These are phyloP conservation scores for Akanthomyces muscarius DNA, from an alignment of 2,329 filamentous ascomycete genomes.

Conservation along the genomic window DNA sequence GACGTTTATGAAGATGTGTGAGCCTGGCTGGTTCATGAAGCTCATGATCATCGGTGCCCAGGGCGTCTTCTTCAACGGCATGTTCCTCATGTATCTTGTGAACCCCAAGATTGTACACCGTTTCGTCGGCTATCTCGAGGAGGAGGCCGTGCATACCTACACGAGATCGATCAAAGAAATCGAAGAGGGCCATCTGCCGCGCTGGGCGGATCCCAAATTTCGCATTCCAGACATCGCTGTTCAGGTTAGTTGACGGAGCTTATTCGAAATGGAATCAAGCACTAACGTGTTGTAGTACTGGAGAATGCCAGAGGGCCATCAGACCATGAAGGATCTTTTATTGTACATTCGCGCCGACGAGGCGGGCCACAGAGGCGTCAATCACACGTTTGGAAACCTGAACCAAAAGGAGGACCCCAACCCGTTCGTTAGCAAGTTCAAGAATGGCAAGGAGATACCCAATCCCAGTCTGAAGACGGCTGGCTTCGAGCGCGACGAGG, in stretches of 20 bases:
- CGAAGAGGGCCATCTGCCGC: conserved; percentile 75
- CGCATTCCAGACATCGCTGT: conserved; percentile 83
- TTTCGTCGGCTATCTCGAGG: conserved; percentile 95
- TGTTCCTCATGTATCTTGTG: conserved; percentile 85
- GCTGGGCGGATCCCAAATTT: conserved; percentile 69
- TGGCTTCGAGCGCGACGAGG: conserved; percentile 81
- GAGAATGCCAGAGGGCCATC: conserved; percentile 81
- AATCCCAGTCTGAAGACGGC: conserved; percentile 60
- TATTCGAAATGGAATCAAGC: neutral
- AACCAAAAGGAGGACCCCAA: conserved; percentile 85
- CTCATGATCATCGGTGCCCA: conserved; percentile 88
- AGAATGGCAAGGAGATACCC: conserved; percentile 61
- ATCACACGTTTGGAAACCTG: conserved; percentile 89
- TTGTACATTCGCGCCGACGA: conserved; percentile 89
- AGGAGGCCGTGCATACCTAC: conserved; percentile 95
- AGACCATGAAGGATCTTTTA: conserved; percentile 81
- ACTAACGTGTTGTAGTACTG: conserved; percentile 59
- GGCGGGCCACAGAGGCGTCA: conserved; percentile 87
- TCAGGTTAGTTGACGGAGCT: conserved; percentile 34
- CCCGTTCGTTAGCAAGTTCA: conserved; percentile 82
- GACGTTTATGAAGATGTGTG: conserved; percentile 86
- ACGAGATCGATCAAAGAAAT: conserved; percentile 84
- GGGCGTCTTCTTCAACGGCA: conserved; percentile 92
- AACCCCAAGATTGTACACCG: conserved; percentile 86
- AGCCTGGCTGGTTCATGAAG: conserved; percentile 77